phyloP scores from a whole-genome alignment of 352 stramenopile genomes.

The Globisporangium middletonii region DNA sequence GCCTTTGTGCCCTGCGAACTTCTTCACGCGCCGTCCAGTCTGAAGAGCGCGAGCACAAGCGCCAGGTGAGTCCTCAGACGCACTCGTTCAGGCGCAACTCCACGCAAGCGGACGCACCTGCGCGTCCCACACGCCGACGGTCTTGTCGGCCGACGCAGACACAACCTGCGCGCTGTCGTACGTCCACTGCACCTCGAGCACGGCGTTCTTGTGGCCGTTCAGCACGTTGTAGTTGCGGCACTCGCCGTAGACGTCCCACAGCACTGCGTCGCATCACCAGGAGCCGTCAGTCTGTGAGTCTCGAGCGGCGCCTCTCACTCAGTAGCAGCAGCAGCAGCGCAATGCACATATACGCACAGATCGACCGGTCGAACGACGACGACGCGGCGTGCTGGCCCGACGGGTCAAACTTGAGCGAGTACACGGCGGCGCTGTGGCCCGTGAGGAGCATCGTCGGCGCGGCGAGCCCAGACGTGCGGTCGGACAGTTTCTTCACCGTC shows the following conservation, averaged over 20 bases:
- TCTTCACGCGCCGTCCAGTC: conserved; percentile 82
- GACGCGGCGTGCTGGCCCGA: conserved; percentile 66
- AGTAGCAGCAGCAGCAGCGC: background rate
- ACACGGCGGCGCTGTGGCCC: conserved; percentile 64
- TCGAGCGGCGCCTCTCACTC: too few species aligned
- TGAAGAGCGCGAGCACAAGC: conserved; percentile 11
- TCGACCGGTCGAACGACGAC: conserved; percentile 63
- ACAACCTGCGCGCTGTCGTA: conserved; percentile 85
- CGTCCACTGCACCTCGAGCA: conserved; percentile 91
- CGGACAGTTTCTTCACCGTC: conserved; percentile 37
- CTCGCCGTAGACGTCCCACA: conserved; percentile 89
- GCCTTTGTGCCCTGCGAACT: conserved; percentile 70
- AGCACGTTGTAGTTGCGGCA: conserved; percentile 94
- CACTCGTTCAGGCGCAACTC: too few species aligned
- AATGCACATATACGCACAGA: conserved; percentile 22
- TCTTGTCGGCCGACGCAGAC: conserved; percentile 92
- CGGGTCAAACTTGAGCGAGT: conserved; percentile 79
- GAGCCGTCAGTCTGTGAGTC: background rate
- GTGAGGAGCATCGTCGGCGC: conserved; percentile 78
- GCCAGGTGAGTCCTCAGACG: too few species aligned
- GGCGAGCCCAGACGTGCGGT: conserved; percentile 57
- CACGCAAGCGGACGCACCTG: conserved; percentile 18
- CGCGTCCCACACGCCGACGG: conserved; percentile 80
- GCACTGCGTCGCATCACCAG: conserved; percentile 31
- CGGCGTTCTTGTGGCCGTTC: conserved; percentile 93